Evolutionary conservation across 176 grass and related monocot species (phyloP).

Genomic region (Eleusine coracana): DNA sequence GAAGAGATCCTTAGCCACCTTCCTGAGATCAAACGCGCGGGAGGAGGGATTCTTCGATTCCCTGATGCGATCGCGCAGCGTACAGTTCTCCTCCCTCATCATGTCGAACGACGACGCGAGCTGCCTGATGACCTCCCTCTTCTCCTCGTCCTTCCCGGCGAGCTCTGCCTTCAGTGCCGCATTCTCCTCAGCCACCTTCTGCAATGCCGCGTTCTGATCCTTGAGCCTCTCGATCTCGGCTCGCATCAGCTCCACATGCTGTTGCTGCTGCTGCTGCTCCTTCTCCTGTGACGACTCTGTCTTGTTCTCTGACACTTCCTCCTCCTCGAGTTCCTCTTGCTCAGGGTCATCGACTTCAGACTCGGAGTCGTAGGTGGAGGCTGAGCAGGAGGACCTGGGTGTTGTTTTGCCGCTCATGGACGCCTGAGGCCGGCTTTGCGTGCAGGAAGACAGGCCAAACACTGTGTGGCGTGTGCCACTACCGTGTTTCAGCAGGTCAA

Average conservation of each 20-base stretch:
- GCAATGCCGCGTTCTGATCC: conserved; percentile 46
- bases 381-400: conserved; percentile 40
- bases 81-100: conserved; percentile 64
- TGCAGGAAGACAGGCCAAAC: conserved; percentile 47
- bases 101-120: conserved; percentile 65
- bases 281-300: neutral
- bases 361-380: conserved; percentile 49
- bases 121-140: conserved; percentile 96
- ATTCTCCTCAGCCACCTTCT: conserved; percentile 50
- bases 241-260: conserved; percentile 44
- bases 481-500: conserved; percentile 69
- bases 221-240: conserved; percentile 39
- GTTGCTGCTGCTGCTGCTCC: neutral
- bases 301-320: neutral
- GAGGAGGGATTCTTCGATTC: conserved; percentile 34
- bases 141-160: conserved; percentile 79
- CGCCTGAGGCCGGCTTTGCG: conserved; percentile 28
- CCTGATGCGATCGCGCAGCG: conserved; percentile 53
- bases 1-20: conserved; percentile 63
- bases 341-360: conserved; percentile 86
- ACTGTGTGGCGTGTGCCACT: conserved; percentile 34
- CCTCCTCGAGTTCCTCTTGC: conserved; percentile 25
- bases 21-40: conserved; percentile 60
- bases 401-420: conserved; percentile 10
- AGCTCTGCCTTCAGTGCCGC: conserved; percentile 44